Evolutionary conservation across 345 rosid genomes (phyloP).

Genomic region (Theobroma cacao): DNA sequence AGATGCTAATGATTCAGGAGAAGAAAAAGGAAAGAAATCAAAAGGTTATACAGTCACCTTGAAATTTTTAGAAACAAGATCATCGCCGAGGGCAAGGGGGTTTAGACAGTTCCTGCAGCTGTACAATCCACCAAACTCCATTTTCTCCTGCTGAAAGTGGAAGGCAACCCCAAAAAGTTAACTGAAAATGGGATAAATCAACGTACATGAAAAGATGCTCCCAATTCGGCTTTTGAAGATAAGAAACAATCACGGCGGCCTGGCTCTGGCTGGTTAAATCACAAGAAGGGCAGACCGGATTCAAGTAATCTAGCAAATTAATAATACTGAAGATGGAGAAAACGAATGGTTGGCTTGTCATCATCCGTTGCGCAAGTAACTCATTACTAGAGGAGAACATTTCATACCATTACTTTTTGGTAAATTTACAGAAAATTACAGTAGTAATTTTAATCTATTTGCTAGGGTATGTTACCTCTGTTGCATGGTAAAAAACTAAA

Average conservation of each 20-base stretch:
- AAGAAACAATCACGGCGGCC: not conserved
- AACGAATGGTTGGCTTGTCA: no score
- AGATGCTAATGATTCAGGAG: no score
- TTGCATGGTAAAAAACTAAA: no score
- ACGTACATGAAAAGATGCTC: not conserved
- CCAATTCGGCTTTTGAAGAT: not conserved
- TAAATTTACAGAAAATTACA: no score
- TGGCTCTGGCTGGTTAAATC: not conserved
- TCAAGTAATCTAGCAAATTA: not conserved
- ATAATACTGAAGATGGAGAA: no score
- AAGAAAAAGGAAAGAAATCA: not conserved
- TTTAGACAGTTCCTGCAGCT: conserved; percentile 35
- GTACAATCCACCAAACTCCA: conserved; percentile 9
- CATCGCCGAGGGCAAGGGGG: conserved; percentile 24
- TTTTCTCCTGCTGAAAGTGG: not conserved
- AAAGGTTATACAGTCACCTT: conserved; percentile 16
- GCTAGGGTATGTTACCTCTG: no score
- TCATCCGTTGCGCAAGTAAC: no score
- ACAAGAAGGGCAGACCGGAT: not conserved
- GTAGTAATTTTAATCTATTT: no score
- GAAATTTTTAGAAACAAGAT: conserved; percentile 25
- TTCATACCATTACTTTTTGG: no score
- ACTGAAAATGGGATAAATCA: not conserved
- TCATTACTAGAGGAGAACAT: no score
- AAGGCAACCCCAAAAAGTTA: not conserved